Percentiles rank a stretch among this genome's conserved stretches.
These are phyloP conservation scores for Exophiala calicioides DNA, from an alignment of 2,329 filamentous ascomycete species.

Conservation along the genomic window DNA sequence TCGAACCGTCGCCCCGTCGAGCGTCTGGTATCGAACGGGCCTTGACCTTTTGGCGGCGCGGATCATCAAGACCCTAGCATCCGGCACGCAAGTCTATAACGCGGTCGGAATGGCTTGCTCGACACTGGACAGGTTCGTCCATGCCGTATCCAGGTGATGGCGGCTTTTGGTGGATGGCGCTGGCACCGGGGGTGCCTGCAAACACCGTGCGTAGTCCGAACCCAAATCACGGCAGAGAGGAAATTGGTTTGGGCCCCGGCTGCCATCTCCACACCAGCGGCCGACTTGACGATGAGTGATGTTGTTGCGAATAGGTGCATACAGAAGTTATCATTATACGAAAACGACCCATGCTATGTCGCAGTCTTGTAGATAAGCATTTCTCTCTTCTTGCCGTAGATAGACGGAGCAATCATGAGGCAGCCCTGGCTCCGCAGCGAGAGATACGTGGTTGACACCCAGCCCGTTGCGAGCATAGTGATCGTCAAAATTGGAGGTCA, in stretches of 20 bases:
- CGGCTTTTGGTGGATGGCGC: not conserved
- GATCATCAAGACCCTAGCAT: conserved; percentile 3
- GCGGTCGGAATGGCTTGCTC: not conserved
- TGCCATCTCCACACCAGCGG: conserved; percentile 1
- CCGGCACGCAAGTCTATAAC: conserved; percentile 5
- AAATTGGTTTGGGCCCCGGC: conserved; percentile 17
- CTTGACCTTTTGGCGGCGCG: not conserved
- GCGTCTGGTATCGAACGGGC: not conserved
- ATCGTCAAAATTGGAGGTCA: not conserved
- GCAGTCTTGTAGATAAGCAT: no score
- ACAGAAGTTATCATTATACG: no score
- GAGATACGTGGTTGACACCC: no score
- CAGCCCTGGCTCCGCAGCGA: no score
- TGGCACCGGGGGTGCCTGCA: conserved; percentile 7
- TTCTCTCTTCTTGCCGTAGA: no score
- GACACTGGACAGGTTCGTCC: not conserved
- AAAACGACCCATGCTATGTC: no score
- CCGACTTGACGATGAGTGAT: no score
- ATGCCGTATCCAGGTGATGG: conserved; percentile 2
- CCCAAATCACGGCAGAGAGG: conserved; percentile 12
- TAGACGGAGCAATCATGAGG: no score
- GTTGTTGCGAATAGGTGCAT: not conserved
- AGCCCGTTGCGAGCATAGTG: no score
- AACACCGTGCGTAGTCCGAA: conserved; percentile 6
- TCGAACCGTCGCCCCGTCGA: no score